A percentile compares a stretch with the other conserved stretches of the same genome.
Conservation (phyloP, 2,329 filamentous ascomycete genomes). For the Paecilomyces sp. region DNA sequence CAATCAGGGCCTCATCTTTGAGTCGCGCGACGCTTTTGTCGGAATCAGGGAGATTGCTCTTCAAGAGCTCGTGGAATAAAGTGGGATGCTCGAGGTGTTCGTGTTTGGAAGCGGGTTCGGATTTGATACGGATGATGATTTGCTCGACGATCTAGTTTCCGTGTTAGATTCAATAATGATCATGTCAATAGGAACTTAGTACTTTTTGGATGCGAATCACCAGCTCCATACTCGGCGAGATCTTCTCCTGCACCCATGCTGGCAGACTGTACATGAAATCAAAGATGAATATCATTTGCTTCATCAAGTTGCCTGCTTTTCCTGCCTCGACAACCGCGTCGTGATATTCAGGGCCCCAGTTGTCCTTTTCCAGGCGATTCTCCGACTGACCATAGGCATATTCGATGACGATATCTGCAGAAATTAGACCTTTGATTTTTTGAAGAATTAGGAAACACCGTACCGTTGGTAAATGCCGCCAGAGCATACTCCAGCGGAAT, state of each 20-base stretch:
- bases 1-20: conserved; percentile 16
- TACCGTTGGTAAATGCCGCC: conserved; percentile 14
- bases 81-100: conserved; percentile 10
- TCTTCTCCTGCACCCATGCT: background rate
- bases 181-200: background rate
- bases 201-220: background rate
- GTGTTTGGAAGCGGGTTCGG: conserved; percentile 4
- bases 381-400: conserved; percentile 17
- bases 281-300: background rate
- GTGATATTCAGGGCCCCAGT: conserved; percentile 9
- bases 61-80: conserved; percentile 20
- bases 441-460: conserved; percentile 8
- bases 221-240: background rate
- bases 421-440: conserved; percentile 4
- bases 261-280: background rate
- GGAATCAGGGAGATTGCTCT: conserved; percentile 15
- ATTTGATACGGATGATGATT: conserved; percentile 9
- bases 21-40: conserved; percentile 16
- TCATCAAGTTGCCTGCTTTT: conserved; percentile 9
- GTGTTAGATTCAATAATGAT: background rate
- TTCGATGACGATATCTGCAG: conserved; percentile 23
- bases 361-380: conserved; percentile 11
- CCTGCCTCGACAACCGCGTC: conserved; percentile 7
- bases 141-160: conserved; percentile 4
- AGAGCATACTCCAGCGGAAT: conserved; percentile 7